A percentile compares a stretch with the other conserved stretches of the same genome.
These are phyloP conservation scores for Macrolepiota dolichaula DNA, from an alignment of 768 basidiomycete genomes.

Conservation along the genomic window DNA sequence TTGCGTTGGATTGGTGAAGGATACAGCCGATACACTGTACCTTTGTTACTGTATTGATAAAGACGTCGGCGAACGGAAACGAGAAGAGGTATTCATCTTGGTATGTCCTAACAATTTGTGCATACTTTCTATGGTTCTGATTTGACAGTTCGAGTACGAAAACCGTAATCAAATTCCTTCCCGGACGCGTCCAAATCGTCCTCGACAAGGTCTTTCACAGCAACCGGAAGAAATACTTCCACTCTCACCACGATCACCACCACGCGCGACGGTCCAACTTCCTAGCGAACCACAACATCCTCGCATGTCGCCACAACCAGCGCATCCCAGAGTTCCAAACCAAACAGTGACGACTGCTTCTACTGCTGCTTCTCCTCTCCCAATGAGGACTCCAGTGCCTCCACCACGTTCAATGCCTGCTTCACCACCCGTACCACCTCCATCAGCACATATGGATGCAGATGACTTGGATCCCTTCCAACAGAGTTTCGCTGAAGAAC, in stretches of 20 bases:
- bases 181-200: slow-evolving; percentile 6
- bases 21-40: slow-evolving; percentile 49
- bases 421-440: slow-evolving; percentile 9
- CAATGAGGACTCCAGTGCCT: background rate
- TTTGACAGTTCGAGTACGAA: slow-evolving; percentile 31
- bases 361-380: background rate
- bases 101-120: slow-evolving; percentile 21
- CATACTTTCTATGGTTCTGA: background rate
- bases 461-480: slow-evolving; percentile 42
- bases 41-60: slow-evolving; percentile 51
- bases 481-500: slow-evolving; percentile 25
- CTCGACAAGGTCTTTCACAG: slow-evolving; percentile 4
- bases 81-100: slow-evolving; percentile 39
- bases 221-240: slow-evolving; percentile 15
- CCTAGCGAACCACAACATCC: slow-evolving; percentile 12
- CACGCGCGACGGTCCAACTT: slow-evolving; percentile 10
- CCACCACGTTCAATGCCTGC: background rate
- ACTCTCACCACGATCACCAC: slow-evolving; percentile 13
- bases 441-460: slow-evolving; percentile 22
- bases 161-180: background rate
- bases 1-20: slow-evolving; percentile 77
- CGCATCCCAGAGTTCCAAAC: background rate
- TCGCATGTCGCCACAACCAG: background rate
- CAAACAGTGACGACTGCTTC: background rate
- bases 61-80: slow-evolving; percentile 34